phyloP scores from a whole-genome alignment of 768 basidiomycete species.

The Panellus pusillus region DNA sequence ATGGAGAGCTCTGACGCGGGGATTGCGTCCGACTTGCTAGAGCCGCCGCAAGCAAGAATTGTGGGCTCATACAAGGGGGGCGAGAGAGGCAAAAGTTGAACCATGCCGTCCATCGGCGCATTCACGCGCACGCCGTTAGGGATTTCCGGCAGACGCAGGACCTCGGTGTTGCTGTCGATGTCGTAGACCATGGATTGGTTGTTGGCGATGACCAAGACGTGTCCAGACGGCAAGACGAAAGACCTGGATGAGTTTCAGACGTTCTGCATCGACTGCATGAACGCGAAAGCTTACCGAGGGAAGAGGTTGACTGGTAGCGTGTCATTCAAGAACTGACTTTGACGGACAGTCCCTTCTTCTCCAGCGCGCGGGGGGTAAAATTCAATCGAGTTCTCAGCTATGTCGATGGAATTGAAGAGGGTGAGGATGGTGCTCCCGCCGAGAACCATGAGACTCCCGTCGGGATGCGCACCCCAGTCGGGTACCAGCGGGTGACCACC shows the following conservation, averaged over 20 bases:
- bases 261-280: slow-evolving; percentile 19
- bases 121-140: slow-evolving; percentile 59
- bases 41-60: slow-evolving; percentile 50
- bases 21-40: slow-evolving; percentile 43
- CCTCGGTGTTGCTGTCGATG: slow-evolving; percentile 38
- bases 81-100: too few relatives aligned
- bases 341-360: slow-evolving; percentile 5
- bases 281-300: slow-evolving; percentile 27
- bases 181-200: slow-evolving; percentile 37
- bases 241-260: too few relatives aligned
- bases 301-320: slow-evolving; percentile 16
- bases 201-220: slow-evolving; percentile 54
- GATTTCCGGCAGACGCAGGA: slow-evolving; percentile 42
- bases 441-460: slow-evolving; percentile 19
- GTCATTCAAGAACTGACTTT: slow-evolving; percentile 12
- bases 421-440: slow-evolving; percentile 36
- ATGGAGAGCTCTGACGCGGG: slow-evolving; percentile 46
- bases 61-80: too few relatives aligned
- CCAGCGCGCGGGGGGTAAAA: slow-evolving; percentile 14
- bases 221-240: slow-evolving; percentile 49
- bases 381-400: slow-evolving; percentile 8
- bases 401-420: slow-evolving; percentile 4
- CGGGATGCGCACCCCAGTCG: slow-evolving; percentile 14
- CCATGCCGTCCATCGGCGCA: slow-evolving; percentile 56
- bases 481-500: slow-evolving; percentile 19